Evolutionary conservation across 768 basidiomycete species (phyloP), one percentile per base, ranked within the genome.

Genomic region (Mycena filopes): DNA sequence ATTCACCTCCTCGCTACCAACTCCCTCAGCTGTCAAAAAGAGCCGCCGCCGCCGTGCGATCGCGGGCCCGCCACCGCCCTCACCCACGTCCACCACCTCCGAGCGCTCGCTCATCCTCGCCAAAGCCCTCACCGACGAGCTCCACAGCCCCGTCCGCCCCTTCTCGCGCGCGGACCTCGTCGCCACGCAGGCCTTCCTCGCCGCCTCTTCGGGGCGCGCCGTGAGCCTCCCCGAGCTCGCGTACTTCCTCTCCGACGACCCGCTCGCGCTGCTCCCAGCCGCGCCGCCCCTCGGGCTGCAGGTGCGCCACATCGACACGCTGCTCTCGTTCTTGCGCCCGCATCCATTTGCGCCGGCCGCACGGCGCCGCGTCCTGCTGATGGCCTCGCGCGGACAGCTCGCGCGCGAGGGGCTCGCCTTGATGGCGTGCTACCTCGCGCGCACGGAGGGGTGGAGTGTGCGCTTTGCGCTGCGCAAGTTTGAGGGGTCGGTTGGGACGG

Each of bases 321-420:
- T 51, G 31, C 56, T 63, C 12, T 29, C 50, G 21, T 67, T 62
- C 55, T 51, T 67, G 42, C 61, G 66, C 49, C 66, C 61, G 50
- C 66, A 63, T 31, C 66, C 66, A 2, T 67, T 67, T 20, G 66
- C 66, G 20, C 25, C 66, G 25, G 15, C 7, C 20, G 31, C 41
- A 20, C 55, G 55, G 28, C 49, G 45, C 11, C 66, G 61, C 6
- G 66, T 67, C 38, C 50, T 67, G 21, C 12, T 67, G 12, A 15
- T 67, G 28, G 48, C 56, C 3, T 56, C 61, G 38, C 55, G 57
- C 10, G 56, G 46, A 16, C 60, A 67, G 40, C 40, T 67, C 4
- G 56, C 51, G 10, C 50, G 28, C 25, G 66, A 67, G 61, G 66
- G 55, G 2, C 38, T 67, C 7, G 66, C 60, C 23, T 56, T 67